These are phyloP conservation scores for Fusarium mundagurra DNA, from an alignment of 2,329 filamentous ascomycete species.

Conservation along the genomic window DNA sequence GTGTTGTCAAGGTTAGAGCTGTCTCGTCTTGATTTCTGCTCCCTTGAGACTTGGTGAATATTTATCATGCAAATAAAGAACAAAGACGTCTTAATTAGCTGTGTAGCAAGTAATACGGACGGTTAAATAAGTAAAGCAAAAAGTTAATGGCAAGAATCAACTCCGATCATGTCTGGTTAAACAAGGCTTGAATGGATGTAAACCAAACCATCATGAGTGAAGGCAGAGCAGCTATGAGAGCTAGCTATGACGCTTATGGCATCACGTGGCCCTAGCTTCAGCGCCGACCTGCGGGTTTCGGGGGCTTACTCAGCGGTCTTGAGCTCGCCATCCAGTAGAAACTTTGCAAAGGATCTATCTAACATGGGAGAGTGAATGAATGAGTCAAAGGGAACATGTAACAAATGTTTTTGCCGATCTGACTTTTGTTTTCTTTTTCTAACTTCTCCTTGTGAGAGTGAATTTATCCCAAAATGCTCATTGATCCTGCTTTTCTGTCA, in stretches of 20 bases:
- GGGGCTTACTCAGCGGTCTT: conserved; percentile 16
- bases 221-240: conserved; percentile 4
- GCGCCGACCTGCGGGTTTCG: not conserved
- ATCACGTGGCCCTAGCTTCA: conserved; percentile 22
- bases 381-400: conserved; percentile 13
- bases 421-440: too few species aligned
- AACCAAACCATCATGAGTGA: conserved; percentile 15
- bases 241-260: conserved; percentile 26
- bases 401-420: not conserved
- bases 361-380: conserved; percentile 6
- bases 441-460: not conserved
- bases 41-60: conserved; percentile 5
- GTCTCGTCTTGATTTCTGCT: conserved; percentile 32
- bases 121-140: not conserved
- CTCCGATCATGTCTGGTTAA: not conserved
- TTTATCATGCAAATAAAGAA: not conserved
- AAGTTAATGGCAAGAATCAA: not conserved
- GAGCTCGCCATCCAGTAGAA: conserved; percentile 30
- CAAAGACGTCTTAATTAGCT: not conserved
- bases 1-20: conserved; percentile 30
- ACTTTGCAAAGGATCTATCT: not conserved
- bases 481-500: conserved; percentile 57
- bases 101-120: not conserved
- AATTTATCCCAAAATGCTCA: conserved; percentile 24
- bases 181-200: not conserved